Evolutionary conservation across 208 protist species (phyloP), one percentile per base, ranked within the genome.

Genomic region (Leishmania turanica): DNA sequence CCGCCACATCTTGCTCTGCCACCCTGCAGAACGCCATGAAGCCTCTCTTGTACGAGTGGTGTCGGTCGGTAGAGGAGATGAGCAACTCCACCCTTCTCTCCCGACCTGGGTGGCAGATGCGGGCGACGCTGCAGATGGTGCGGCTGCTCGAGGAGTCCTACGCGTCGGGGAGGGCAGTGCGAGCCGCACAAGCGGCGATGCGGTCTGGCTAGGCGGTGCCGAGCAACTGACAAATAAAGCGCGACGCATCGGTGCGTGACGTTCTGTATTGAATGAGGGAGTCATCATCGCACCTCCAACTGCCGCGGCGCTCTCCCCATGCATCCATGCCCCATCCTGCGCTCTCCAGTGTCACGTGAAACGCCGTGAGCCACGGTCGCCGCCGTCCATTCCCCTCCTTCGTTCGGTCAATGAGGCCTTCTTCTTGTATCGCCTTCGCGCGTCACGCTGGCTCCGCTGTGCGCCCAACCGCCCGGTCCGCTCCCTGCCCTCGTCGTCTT

Each of bases 11-110:
- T 19, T 85, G 70, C 60, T 78, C 76, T 19, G 77, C 81, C 3
- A 31, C 77, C 1, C 58, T 81, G 40, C 75, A 81, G 60, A 81
- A 78, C 64, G 71, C 77, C 21, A 81, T 85, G 77, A 80, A 81
- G 70, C 81, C 81, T 37, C 47, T 85, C 8, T 19, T 85, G 62
- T 75, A 81, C 62, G 81, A 85, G 75, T 81, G 75, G 81, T 85
- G 77, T 45, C 81, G 77, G 2, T 56, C 75, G 17, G 58, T 69
- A 9, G 81, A 81, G 19, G 77, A 66, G 51, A 51, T 66, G 47
- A 49, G 54, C 40, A 77, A 64, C 60, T 51, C 51, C 34, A 71
- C 72, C 17, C 49, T 70, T 11, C 78, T 75, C 64, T 40, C 77
- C 0, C 62, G 51, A 27, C 73, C 40, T 58, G 58, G 56, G 13